A percentile compares a stretch with the other conserved stretches of the same genome.
These are phyloP conservation scores for Blastocystis hominis DNA, from an alignment of 352 stramenopile species.

Conservation along the genomic window DNA sequence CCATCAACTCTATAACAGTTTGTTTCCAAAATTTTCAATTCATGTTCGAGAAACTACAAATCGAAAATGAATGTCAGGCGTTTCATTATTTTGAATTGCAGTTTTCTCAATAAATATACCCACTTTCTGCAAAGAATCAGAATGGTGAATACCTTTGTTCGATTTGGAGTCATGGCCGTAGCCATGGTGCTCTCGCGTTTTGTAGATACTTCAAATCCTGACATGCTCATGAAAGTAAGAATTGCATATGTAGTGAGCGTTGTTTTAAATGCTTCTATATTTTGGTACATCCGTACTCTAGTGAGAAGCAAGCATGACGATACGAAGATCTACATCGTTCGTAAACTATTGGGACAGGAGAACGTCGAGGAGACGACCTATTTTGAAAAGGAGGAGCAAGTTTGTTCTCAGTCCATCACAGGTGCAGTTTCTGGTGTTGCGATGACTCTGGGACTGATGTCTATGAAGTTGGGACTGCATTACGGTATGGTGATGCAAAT, in stretches of 20 bases:
- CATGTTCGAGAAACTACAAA: no score
- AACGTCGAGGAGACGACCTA: slow-evolving; percentile 50
- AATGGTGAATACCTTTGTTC: background rate
- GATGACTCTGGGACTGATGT: slow-evolving; percentile 50
- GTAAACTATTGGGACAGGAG: slow-evolving; percentile 29
- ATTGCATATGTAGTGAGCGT: slow-evolving; percentile 40
- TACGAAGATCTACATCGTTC: slow-evolving; percentile 55
- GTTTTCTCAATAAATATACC: no score
- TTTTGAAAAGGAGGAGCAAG: slow-evolving; percentile 38
- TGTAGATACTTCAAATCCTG: slow-evolving; percentile 51
- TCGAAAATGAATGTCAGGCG: no score
- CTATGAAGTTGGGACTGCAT: slow-evolving; percentile 42
- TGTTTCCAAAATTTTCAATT: no score
- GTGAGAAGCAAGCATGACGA: slow-evolving; percentile 39
- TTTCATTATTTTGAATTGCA: no score
- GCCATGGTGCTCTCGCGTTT: slow-evolving; percentile 50
- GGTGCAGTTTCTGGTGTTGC: background rate
- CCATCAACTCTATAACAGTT: no score
- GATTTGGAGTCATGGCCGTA: slow-evolving; percentile 7
- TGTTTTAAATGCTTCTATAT: background rate
- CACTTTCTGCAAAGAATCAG: no score
- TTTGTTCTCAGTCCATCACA: slow-evolving; percentile 45
- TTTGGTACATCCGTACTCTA: slow-evolving; percentile 35
- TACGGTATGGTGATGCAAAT: slow-evolving; percentile 57
- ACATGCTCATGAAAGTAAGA: slow-evolving; percentile 12